phyloP scores from a whole-genome alignment of 2,329 filamentous ascomycete species.

The Fusarium sublunatum region DNA sequence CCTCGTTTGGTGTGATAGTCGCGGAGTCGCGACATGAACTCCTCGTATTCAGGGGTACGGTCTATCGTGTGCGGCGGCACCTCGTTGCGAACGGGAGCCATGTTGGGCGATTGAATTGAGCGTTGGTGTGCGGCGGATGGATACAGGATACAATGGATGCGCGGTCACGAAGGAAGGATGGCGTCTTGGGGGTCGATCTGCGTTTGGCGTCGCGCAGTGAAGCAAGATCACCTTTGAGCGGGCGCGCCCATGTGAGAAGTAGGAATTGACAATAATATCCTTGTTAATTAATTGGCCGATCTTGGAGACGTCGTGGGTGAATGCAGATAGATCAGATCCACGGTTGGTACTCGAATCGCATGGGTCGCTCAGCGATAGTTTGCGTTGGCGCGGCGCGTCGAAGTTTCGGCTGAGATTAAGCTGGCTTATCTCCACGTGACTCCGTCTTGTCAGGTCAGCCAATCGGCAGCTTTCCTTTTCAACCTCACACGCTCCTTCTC shows the following conservation, averaged over 20 bases:
- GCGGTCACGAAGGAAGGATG: constrained; percentile 11
- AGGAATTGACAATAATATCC: not conserved
- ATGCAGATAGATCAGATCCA: constrained; percentile 26
- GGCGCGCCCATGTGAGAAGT: constrained; percentile 15
- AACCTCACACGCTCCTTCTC: constrained; percentile 4
- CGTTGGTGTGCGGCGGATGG: constrained; percentile 7
- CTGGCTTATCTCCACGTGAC: constrained; percentile 36
- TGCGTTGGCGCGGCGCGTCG: constrained; percentile 38
- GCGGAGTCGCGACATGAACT: constrained; percentile 79
- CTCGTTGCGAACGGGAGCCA: constrained; percentile 53
- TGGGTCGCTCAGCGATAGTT: constrained; percentile 28
- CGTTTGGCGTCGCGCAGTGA: constrained; percentile 18
- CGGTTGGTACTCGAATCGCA: constrained; percentile 33
- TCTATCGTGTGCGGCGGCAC: constrained; percentile 62
- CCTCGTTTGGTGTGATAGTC: constrained; percentile 83
- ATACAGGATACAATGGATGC: constrained; percentile 12
- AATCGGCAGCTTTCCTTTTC: constrained; percentile 15
- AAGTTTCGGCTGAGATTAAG: constrained; percentile 24
- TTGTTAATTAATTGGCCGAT: constrained; percentile 9
- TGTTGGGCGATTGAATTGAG: constrained; percentile 31
- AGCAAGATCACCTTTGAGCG: constrained; percentile 4
- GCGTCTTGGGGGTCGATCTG: constrained; percentile 5
- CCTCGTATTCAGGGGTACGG: constrained; percentile 76
- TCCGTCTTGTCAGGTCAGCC: not conserved
- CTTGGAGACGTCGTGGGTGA: constrained; percentile 23